phyloP scores from a whole-genome alignment of 129 eudicot genomes.

The Pulicaria dysenterica region DNA sequence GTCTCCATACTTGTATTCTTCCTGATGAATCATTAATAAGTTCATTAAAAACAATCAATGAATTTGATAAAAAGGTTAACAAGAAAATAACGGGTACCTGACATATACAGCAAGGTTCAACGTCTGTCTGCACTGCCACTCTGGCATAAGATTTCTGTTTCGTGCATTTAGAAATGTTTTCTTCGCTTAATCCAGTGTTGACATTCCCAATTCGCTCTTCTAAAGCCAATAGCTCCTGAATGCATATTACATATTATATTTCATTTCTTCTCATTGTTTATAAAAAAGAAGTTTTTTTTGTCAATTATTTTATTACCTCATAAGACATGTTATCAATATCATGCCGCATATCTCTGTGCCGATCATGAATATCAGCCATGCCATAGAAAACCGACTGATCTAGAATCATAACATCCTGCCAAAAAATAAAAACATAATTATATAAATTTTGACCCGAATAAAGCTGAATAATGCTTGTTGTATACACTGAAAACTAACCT shows the following conservation, averaged over 20 bases:
- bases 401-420: constrained; percentile 87
- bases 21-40: constrained; percentile 36
- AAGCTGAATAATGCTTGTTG: not conserved
- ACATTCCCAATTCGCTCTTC: constrained; percentile 94
- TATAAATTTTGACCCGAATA: not conserved
- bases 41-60: not conserved
- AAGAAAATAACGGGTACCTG: constrained; percentile 44
- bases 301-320: constrained; percentile 50
- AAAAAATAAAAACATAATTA: constrained; percentile 2
- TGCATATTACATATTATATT: not conserved
- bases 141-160: constrained; percentile 44
- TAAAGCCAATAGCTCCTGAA: constrained; percentile 87
- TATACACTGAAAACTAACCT: constrained; percentile 50
- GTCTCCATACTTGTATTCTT: constrained; percentile 69
- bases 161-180: constrained; percentile 50
- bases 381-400: constrained; percentile 76
- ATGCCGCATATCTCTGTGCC: constrained; percentile 94
- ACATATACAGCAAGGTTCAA: constrained; percentile 87
- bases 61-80: not conserved
- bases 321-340: constrained; percentile 98
- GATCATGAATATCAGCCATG: constrained; percentile 75
- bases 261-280: not conserved
- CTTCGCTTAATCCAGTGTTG: constrained; percentile 78
- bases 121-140: constrained; percentile 41
- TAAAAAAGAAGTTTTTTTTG: not conserved